Evolutionary conservation across 2,329 filamentous ascomycete genomes (phyloP).

Genomic region (Penicillium palitans): DNA sequence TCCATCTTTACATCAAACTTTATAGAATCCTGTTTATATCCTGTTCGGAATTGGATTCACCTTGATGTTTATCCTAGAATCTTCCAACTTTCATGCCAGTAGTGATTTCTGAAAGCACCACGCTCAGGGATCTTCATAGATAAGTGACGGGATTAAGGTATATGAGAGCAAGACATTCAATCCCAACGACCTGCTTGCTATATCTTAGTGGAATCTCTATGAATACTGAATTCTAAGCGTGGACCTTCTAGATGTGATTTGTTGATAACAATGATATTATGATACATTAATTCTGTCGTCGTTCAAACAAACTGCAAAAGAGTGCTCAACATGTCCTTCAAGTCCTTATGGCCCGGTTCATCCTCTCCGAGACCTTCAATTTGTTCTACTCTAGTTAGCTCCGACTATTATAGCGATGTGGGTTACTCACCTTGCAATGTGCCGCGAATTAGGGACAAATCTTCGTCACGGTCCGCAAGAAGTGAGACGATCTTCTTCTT

Average conservation of each 20-base stretch:
- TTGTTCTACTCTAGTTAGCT: constrained; percentile 53
- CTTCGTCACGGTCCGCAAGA: constrained; percentile 68
- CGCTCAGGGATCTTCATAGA: too few species aligned
- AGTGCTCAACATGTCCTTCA: constrained; percentile 66
- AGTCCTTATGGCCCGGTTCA: constrained; percentile 54
- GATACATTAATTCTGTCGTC: background rate
- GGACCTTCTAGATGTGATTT: background rate
- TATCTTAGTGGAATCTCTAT: background rate
- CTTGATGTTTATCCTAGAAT: too few species aligned
- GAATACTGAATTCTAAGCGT: background rate
- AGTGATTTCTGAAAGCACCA: too few species aligned
- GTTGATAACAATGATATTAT: background rate
- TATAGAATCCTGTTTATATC: too few species aligned
- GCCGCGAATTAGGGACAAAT: constrained; percentile 60
- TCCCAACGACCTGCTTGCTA: background rate
- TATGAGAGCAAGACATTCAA: background rate
- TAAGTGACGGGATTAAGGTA: background rate
- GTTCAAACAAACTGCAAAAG: constrained; percentile 47
- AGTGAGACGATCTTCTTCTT: constrained; percentile 62
- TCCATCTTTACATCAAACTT: too few species aligned
- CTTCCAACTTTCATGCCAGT: too few species aligned
- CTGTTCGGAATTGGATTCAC: too few species aligned
- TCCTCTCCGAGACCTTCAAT: constrained; percentile 58
- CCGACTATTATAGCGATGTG: background rate
- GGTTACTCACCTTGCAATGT: constrained; percentile 62